Percentiles rank a stretch among this genome's conserved stretches.
Conservation (phyloP, 768 basidiomycete species). For the Suillus brevipes region DNA sequence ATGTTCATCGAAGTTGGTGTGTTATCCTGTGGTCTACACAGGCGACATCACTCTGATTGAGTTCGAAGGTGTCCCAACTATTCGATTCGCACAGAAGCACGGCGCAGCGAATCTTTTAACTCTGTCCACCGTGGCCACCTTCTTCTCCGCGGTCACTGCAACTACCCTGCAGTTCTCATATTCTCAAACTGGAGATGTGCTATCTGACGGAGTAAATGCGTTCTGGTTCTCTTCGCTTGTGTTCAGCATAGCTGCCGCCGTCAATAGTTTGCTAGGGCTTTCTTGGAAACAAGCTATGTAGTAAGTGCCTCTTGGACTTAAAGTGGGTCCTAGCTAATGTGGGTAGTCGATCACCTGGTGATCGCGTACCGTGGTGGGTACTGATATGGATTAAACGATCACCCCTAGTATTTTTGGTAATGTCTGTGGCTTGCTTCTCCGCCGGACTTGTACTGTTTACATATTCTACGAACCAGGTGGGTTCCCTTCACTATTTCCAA, state of each 20-base stretch:
- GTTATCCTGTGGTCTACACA: constrained; percentile 2
- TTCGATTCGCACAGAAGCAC: constrained; percentile 75
- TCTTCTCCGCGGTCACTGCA: constrained; percentile 75
- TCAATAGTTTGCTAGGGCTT: constrained; percentile 73
- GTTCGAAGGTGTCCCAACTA: constrained; percentile 66
- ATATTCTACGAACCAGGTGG: constrained; percentile 63
- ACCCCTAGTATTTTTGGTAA: constrained; percentile 74
- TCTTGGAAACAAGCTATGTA: constrained; percentile 86
- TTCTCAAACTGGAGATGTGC: constrained; percentile 25
- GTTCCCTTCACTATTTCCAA: constrained; percentile 10
- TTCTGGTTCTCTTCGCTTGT: constrained; percentile 79
- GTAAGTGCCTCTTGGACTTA: constrained; percentile 42
- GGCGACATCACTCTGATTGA: background rate
- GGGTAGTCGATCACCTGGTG: constrained; percentile 66
- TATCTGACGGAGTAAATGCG: constrained; percentile 59
- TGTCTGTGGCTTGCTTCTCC: constrained; percentile 76
- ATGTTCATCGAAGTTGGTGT: constrained; percentile 79
- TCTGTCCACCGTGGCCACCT: constrained; percentile 74
- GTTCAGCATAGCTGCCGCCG: constrained; percentile 75
- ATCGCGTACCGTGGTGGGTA: constrained; percentile 82
- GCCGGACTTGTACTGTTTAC: constrained; percentile 72
- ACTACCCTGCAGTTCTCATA: constrained; percentile 73
- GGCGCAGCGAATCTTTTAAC: constrained; percentile 69
- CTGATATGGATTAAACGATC: constrained; percentile 80
- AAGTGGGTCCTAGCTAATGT: constrained; percentile 2